Percentiles rank a stretch among this genome's conserved stretches.
phyloP scores from a whole-genome alignment of 805 yeast species.

The Cyberlindnera japonica region DNA sequence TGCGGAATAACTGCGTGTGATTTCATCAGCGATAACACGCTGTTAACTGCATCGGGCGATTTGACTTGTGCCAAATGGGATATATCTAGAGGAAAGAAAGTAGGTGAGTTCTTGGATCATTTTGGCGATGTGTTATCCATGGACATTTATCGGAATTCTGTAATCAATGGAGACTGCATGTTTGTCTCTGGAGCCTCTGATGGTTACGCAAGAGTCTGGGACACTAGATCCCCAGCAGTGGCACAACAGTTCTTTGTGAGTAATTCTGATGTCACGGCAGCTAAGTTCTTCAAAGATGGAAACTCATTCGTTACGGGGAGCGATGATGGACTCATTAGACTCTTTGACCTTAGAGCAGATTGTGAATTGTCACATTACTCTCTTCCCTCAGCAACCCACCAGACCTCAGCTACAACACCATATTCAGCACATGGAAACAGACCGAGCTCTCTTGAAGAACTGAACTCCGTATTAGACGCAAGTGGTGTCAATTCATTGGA shows the following conservation, averaged over 20 bases:
- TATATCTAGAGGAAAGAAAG: conserved; percentile 51
- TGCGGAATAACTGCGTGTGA: conserved; percentile 77
- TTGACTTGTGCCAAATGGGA: conserved; percentile 82
- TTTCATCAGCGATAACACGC: conserved; percentile 52
- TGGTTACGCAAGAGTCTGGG: conserved; percentile 67
- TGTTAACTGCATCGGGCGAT: conserved; percentile 79
- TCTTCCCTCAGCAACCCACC: conserved; percentile 19
- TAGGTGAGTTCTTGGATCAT: conserved; percentile 59
- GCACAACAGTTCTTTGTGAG: conserved; percentile 53
- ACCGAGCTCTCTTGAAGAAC: conserved; percentile 19
- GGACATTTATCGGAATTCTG: conserved; percentile 27
- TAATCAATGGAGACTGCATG: conserved; percentile 17
- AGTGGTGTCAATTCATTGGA: conserved; percentile 74
- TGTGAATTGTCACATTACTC: conserved; percentile 57
- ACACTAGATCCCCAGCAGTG: conserved; percentile 38
- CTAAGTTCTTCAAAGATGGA: conserved; percentile 67
- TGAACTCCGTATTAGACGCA: conserved; percentile 38
- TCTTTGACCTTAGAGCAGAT: conserved; percentile 76
- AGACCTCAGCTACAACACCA: conserved; percentile 7
- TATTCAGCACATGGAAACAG: conserved; percentile 22
- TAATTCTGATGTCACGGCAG: conserved; percentile 58
- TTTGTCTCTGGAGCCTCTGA: conserved; percentile 69
- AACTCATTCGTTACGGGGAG: conserved; percentile 69
- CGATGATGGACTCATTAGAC: conserved; percentile 69
- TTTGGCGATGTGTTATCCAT: conserved; percentile 66